Percentiles rank a stretch among this genome's conserved stretches.
Evolutionary conservation across 495 filamentous ascomycete genomes (phyloP).

Genomic region (Xylaria nigripes): DNA sequence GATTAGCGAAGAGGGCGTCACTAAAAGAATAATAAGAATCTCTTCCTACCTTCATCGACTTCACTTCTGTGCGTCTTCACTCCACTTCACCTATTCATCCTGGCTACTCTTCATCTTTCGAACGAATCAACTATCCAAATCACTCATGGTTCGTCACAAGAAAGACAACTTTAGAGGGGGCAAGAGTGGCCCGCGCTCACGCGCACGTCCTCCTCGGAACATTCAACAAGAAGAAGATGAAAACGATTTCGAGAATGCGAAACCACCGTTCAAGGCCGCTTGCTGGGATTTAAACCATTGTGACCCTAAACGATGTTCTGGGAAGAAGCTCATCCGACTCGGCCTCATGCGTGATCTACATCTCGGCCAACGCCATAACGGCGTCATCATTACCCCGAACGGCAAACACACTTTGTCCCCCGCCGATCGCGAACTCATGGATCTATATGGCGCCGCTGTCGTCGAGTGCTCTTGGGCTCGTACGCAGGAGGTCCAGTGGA

Average conservation of each 20-base stretch:
- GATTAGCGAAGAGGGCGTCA: no score
- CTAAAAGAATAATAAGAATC: no score
- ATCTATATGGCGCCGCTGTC: slow-evolving; percentile 85
- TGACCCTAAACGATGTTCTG: slow-evolving; percentile 93
- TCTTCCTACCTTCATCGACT: no score
- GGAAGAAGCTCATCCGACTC: slow-evolving; percentile 83
- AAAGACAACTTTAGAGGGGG: slow-evolving; percentile 74
- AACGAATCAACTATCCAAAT: neutral
- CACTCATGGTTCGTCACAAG: slow-evolving; percentile 81
- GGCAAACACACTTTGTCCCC: slow-evolving; percentile 77
- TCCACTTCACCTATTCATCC: neutral
- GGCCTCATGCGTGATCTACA: slow-evolving; percentile 90
- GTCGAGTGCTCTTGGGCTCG: slow-evolving; percentile 97
- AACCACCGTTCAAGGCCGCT: slow-evolving; percentile 76
- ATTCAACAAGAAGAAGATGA: slow-evolving; percentile 27
- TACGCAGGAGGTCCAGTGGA: slow-evolving; percentile 83
- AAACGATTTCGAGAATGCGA: slow-evolving; percentile 32
- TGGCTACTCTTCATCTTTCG: neutral
- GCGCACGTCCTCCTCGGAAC: slow-evolving; percentile 18
- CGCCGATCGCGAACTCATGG: slow-evolving; percentile 69
- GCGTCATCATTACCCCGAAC: slow-evolving; percentile 90
- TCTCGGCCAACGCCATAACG: slow-evolving; percentile 81
- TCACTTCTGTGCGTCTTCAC: no score
- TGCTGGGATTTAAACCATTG: slow-evolving; percentile 98
- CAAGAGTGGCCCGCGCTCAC: slow-evolving; percentile 48